Base-by-base conservation (phyloP, 1,284 basidiomycete genomes). In the Microbotryum intermedium region DNA sequence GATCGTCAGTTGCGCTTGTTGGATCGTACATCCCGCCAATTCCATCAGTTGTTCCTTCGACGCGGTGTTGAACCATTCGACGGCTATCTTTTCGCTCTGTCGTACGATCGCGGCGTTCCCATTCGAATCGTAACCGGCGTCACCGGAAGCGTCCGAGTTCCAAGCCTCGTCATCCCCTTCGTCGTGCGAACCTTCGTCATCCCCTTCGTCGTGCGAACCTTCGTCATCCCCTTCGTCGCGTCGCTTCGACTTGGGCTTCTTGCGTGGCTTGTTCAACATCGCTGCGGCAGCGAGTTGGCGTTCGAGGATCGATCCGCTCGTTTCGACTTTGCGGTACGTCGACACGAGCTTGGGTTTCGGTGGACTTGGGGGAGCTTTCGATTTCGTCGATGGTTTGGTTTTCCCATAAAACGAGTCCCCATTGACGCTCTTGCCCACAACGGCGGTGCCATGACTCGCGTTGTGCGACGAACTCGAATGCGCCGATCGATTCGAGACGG, bases 31-130 rank as follows among this genome's bases (percentile, higher is more conserved):
- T 6, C 92, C 91, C 53, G 91, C 94, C 45, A 97, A 78, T 69
- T 95, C 92, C 64, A 90, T 87, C 42, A 99, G 74, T 21, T 84
- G 84, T 57, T 86, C 87, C 18, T 80, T 76, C 8, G 81, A 80
- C 46, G 85, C 83, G 16, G 80, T 79, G 69, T 97, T 97, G 79
- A 97, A 91, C 73, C 90, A 94, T n/a, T 84, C 79, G 52, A 94
- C 75, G 8, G 87, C 85, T 43, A 78, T 74, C 9, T 72, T 70
- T 76, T 82, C 75, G 65, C 78, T 56, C 49, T 50, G 59, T 20
- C 61, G 59, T 11, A 65, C 30, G 13, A 58, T 50, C 25, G 58
- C 60, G 21, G 65, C 64, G 25, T 48, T 61, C 62, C 57, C 59
- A 50, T 45, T 53, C 53, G 50, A 25, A 4, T 59, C 68, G 51